Base-by-base conservation (phyloP, 441 rosid genomes). In the Raphanus hybrid region DNA sequence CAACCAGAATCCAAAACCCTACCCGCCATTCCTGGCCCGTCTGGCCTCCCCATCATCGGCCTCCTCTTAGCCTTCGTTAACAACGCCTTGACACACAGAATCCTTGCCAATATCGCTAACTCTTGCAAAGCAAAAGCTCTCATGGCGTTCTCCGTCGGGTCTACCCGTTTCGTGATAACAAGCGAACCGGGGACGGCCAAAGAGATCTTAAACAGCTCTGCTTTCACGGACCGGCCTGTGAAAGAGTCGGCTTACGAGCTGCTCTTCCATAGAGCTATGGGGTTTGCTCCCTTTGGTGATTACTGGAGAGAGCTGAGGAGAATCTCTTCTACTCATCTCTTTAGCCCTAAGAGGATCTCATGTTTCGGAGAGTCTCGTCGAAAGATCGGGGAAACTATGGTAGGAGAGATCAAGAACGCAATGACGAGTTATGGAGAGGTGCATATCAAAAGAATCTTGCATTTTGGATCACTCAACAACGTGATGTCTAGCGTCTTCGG, bases 181-280 rank as follows among this genome's bases (percentile, higher is more conserved):
- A 85, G 97, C 67, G 78, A 92, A 45, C 90, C 94, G 3, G 91
- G 81, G 23, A 84, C 88, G 0, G 94, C 93, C 0, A 89, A 80
- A 29, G 97, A 87, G 80, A 80, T 89, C 61, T 63, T 92, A n/a
- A 86, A 79, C 79, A 91, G 90, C 82, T 82, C 92, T 0, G 90
- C 90, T 71, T 92, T 92, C 7, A 91, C 88, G 4, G 89, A 92
- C 73, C 75, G 96, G 18, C 96, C 97, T 0, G 79, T 92, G 29
- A 92, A 92, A 80, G 94, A 92, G 73, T 91, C 97, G 0, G 92
- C 94, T 35, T 92, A 89, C 72, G 94, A 87, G 85, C 85, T 92
- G 20, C 80, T 92, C 3, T 92, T 91, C 62, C 87, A 92, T 26
- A 85, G 92, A 39, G 92, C 97, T n/a, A 92, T 86, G 88, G 98